Evolutionary conservation across 202 grass and related monocot species (phyloP).

Genomic region (Brachypodium distachyon): DNA sequence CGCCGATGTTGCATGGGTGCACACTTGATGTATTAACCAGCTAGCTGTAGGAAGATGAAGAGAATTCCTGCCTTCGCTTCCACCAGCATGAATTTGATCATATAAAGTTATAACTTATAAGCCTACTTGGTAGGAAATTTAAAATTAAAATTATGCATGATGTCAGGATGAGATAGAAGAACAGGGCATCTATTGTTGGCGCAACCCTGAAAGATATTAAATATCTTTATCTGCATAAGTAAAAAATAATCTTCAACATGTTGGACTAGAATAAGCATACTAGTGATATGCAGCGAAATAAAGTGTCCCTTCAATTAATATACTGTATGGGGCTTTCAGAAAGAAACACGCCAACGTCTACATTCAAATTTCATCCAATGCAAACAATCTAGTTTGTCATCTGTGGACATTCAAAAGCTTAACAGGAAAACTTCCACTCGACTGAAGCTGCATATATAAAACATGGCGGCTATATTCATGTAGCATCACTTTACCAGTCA

Average conservation of each 20-base stretch:
- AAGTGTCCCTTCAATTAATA: neutral
- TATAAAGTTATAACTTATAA: too few relatives aligned
- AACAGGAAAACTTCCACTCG: neutral
- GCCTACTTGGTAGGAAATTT: too few relatives aligned
- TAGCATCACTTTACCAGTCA: neutral
- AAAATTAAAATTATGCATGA: too few relatives aligned
- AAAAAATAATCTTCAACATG: neutral
- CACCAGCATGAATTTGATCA: too few relatives aligned
- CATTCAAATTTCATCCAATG: neutral
- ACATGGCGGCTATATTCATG: neutral
- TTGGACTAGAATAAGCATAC: neutral
- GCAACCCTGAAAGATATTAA: slow-evolving; percentile 54
- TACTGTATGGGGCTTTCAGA: neutral
- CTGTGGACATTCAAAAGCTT: neutral
- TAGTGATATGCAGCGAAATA: neutral
- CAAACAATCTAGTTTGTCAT: neutral
- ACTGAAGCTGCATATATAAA: neutral
- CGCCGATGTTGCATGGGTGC: too few relatives aligned
- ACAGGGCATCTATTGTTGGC: slow-evolving; percentile 70
- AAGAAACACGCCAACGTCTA: neutral
- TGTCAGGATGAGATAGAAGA: slow-evolving; percentile 84
- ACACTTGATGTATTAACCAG: too few relatives aligned
- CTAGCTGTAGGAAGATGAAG: too few relatives aligned
- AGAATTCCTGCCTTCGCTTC: too few relatives aligned
- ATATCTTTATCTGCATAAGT: neutral